phyloP scores from a whole-genome alignment of 257 asterid species.

The Apocynum venetum region DNA sequence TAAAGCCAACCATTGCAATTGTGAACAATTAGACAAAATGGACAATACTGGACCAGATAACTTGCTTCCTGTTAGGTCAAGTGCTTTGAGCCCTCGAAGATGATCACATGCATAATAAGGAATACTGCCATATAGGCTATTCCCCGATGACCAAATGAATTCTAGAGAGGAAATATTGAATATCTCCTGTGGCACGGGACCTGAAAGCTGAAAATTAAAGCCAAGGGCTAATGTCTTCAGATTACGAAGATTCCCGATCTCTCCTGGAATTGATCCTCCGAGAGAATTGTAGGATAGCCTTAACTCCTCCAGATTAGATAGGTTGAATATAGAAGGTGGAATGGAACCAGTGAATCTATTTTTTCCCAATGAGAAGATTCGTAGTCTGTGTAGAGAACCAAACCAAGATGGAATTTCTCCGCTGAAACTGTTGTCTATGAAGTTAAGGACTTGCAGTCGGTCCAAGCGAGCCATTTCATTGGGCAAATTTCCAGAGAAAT shows the following conservation, averaged over 20 bases:
- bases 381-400: background rate
- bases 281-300: background rate
- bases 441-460: background rate
- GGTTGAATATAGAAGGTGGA: conserved; percentile 3
- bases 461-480: background rate
- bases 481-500: conserved; percentile 13
- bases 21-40: background rate
- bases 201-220: background rate
- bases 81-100: background rate
- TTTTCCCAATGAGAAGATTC: background rate
- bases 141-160: background rate
- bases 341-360: conserved; percentile 4
- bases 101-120: background rate
- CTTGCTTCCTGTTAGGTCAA: background rate
- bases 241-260: conserved; percentile 1
- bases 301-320: background rate
- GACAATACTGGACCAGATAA: background rate
- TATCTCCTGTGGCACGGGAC: conserved; percentile 17
- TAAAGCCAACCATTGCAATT: background rate
- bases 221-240: background rate
- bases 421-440: background rate
- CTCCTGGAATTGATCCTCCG: background rate
- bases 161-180: conserved; percentile 12
- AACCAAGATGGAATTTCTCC: conserved; percentile 12
- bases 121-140: background rate